Base-by-base conservation (phyloP, 345 rosid species). In the Gossypium raimondii region DNA sequence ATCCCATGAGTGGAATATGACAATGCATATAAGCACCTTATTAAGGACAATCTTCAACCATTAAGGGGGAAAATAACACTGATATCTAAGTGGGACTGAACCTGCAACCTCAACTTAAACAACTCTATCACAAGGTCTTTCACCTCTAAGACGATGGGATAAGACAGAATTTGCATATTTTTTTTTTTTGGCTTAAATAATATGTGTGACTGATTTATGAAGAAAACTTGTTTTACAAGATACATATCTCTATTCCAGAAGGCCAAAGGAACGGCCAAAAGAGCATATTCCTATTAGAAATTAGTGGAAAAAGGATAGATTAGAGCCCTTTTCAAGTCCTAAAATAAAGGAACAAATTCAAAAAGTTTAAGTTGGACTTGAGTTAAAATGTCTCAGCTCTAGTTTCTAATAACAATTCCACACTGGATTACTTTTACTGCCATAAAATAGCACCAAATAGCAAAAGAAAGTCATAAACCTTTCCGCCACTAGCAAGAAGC, bases 401-500 rank as follows among this genome's bases (percentile, higher is more conserved):
- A 34, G 50, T 22, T 53, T 52, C 25, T n/a, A 48, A 47, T 48
- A 56, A 45, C 11, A 20, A 66, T 55, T 55, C 41, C 65, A 44
- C 43, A 44, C 45, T 55, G 1, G 43, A 50, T 11, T 61, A 76
- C 53, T 67, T 65, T 57, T 63, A 65, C 70, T 52, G 67, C 43
- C 44, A 18, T 61, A 44, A 58, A 62, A 55, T 41, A 38, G 50
- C 47, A 73, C 47, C 48, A 71, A 70, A 67, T 25, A 17, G n/a
- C 68, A 71, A 58, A 22, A 25, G 44, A 16, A 64, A 64, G 25
- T 67, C 52, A 84, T 94, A 74, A 82, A 94, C 98, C 98, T 94
- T 94, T 86, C 92, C 98, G 58, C 98, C 97, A 56, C 86, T 80
- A 75, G 96, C 96, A 84, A 86, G 90, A 82, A 92, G 86, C 83